These are phyloP conservation scores for Sporisorium exsertum DNA, from an alignment of 1,284 basidiomycete species.

Conservation along the genomic window DNA sequence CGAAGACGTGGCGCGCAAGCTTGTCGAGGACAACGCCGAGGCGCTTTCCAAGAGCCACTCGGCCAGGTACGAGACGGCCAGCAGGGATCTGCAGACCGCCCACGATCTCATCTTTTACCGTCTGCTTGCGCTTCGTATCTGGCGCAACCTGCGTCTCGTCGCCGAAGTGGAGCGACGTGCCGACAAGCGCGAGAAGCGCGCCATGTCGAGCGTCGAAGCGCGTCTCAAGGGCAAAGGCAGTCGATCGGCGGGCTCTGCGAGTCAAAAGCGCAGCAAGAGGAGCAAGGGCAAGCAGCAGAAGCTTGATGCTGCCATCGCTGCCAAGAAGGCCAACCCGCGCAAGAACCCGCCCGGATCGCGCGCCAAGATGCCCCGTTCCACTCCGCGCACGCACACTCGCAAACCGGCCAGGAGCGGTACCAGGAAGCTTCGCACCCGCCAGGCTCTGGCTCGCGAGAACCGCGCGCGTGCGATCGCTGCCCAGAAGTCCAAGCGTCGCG, in stretches of 20 bases:
- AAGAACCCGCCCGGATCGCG: conserved; percentile 44
- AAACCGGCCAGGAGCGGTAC: conserved; percentile 60
- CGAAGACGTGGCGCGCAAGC: conserved; percentile 58
- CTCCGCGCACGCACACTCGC: conserved; percentile 23
- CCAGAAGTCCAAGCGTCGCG: conserved; percentile 53
- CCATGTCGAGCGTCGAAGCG: conserved; percentile 42
- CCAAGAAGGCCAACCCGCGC: conserved; percentile 35
- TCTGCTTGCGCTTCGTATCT: conserved; percentile 61
- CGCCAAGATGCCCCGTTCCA: conserved; percentile 36
- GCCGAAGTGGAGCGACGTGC: conserved; percentile 61
- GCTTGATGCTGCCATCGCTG: conserved; percentile 19
- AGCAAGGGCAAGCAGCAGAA: conserved; percentile 43
- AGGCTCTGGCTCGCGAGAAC: conserved; percentile 29
- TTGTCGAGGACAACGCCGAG: conserved; percentile 66
- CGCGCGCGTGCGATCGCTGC: conserved; percentile 47
- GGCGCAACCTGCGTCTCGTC: conserved; percentile 59
- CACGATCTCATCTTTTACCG: conserved; percentile 67
- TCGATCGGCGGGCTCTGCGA: conserved; percentile 6
- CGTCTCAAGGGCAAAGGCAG: conserved; percentile 37
- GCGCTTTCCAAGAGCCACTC: conserved; percentile 66
- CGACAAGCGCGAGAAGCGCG: conserved; percentile 60
- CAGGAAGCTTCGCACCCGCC: conserved; percentile 34
- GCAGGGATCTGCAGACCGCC: conserved; percentile 62
- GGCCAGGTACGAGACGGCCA: conserved; percentile 63
- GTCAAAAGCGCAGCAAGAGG: conserved; percentile 29